Evolutionary conservation across 2,329 filamentous ascomycete species (phyloP), one percentile per base, ranked within the genome.

Genomic region (Ophiocordyceps unilateralis): DNA sequence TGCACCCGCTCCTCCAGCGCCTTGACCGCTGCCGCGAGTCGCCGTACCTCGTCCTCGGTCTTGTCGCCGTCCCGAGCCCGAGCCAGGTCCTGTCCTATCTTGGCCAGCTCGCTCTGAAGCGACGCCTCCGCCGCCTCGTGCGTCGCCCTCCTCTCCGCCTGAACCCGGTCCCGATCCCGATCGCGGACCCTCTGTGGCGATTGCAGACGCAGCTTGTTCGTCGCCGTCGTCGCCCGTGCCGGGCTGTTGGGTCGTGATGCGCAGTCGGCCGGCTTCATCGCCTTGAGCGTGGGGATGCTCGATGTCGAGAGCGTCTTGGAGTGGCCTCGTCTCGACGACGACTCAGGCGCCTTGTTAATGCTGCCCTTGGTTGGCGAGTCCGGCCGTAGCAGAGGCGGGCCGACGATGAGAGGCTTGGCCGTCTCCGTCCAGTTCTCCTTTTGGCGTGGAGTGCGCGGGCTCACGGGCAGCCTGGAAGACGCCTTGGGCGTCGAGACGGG

Each of bases 71-170:
- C 60, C 54, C 69, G 70, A 36, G 76, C 61, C 32, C 68, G 67
- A 19, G 77, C 77, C 64, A 94, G 76, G 57, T 95, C 87, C 45
- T 85, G 77, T 1, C 83, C 75, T 51, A 95, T 89, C 49, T 81
- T 81, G 41, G 75, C 76, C 9, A 95, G 67, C 56, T 95, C 88
- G 5, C 76, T 74, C 57, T 81, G n/a, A n/a, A n/a, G n/a, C n/a
- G n/a, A n/a, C n/a, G n/a, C n/a, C n/a, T n/a, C n/a, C n/a, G n/a
- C n/a, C n/a, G n/a, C n/a, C n/a, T n/a, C n/a, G n/a, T n/a, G 76
- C 15, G 88, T 76, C 0, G 79, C 74, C 44, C 74, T 77, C 59
- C 87, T 86, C 58, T 94, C 87, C 40, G 76, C 79, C 52, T 17
- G n/a, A n/a, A n/a, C n/a, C n/a, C n/a, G n/a, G n/a, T n/a, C 17